phyloP scores from a whole-genome alignment of 768 basidiomycete species.

The Gymnopilus junonius region DNA sequence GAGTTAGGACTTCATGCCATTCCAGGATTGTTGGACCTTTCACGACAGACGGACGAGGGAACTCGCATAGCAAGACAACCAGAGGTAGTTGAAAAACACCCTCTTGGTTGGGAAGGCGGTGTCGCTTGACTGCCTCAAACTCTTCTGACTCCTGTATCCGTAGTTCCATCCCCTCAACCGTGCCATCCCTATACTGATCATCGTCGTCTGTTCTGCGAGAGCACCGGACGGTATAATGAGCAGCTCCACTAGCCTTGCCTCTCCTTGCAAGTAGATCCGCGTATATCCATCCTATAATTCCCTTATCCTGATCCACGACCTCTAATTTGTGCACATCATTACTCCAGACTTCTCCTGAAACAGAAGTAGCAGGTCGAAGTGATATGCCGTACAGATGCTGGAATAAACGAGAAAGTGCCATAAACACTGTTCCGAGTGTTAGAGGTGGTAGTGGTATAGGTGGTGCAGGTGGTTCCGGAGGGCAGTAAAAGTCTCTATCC shows the following conservation, averaged over 20 bases:
- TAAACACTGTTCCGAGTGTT: slow-evolving; percentile 89
- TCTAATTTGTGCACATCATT: slow-evolving; percentile 87
- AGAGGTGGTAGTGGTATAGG: slow-evolving; percentile 74
- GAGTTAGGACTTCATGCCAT: slow-evolving; percentile 93
- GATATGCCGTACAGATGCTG: slow-evolving; percentile 85
- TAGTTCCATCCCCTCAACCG: slow-evolving; percentile 40
- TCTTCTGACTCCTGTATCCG: slow-evolving; percentile 53
- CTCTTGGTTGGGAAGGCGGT: slow-evolving; percentile 60
- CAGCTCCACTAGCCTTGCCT: slow-evolving; percentile 90
- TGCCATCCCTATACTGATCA: slow-evolving; percentile 71
- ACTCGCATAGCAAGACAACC: slow-evolving; percentile 91
- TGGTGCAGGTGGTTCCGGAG: slow-evolving; percentile 76
- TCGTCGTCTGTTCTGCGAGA: slow-evolving; percentile 93
- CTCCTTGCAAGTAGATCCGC: slow-evolving; percentile 86
- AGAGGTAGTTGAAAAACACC: slow-evolving; percentile 88
- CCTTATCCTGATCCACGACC: slow-evolving; percentile 88
- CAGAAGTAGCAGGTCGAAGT: slow-evolving; percentile 68
- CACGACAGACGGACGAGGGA: slow-evolving; percentile 63
- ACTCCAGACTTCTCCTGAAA: slow-evolving; percentile 89
- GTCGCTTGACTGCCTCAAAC: slow-evolving; percentile 67
- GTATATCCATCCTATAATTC: slow-evolving; percentile 93
- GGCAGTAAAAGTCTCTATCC: slow-evolving; percentile 95
- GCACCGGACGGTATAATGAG: slow-evolving; percentile 97
- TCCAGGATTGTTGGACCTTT: slow-evolving; percentile 74
- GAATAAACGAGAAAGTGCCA: slow-evolving; percentile 91